Conservation (phyloP, 352 stramenopile species). For the Globisporangium irregulare region DNA sequence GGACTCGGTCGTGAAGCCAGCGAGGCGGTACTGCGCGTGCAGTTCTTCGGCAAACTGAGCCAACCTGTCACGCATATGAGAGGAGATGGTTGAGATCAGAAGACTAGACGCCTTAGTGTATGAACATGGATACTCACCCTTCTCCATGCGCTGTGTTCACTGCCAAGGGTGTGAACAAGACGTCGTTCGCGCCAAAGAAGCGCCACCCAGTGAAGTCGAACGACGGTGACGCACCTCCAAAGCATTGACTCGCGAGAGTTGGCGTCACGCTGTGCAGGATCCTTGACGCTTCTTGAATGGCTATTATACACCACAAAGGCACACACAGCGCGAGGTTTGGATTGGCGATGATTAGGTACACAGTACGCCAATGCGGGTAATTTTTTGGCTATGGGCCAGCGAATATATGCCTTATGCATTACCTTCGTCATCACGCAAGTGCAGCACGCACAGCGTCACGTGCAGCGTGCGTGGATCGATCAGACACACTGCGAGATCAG, state of each 20-base stretch:
- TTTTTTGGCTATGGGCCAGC: too few relatives aligned
- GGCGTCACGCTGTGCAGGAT: slow-evolving; percentile 21
- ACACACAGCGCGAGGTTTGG: neutral
- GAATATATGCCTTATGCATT: neutral
- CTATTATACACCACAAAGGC: slow-evolving; percentile 5
- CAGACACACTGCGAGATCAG: slow-evolving; percentile 27
- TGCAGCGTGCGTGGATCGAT: slow-evolving; percentile 40
- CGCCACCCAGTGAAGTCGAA: slow-evolving; percentile 29
- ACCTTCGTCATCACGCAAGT: slow-evolving; percentile 29
- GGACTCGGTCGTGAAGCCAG: slow-evolving; percentile 28
- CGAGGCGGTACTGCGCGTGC: slow-evolving; percentile 20
- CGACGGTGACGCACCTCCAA: slow-evolving; percentile 9
- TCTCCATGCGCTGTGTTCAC: slow-evolving; percentile 15
- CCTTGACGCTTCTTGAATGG: slow-evolving; percentile 22
- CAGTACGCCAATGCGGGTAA: too few relatives aligned
- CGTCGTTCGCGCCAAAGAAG: slow-evolving; percentile 40
- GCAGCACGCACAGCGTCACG: slow-evolving; percentile 46
- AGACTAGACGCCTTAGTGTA: neutral
- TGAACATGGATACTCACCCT: slow-evolving; percentile 14
- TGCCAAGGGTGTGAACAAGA: slow-evolving; percentile 32
- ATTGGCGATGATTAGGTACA: too few relatives aligned
- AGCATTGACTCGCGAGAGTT: slow-evolving; percentile 15
- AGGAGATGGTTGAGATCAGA: neutral
- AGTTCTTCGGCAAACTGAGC: slow-evolving; percentile 25
- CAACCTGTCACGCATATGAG: slow-evolving; percentile 19